Evolutionary conservation across 495 filamentous ascomycete genomes (phyloP), one percentile per base, ranked within the genome.

Genomic region (Parmelia sp.): DNA sequence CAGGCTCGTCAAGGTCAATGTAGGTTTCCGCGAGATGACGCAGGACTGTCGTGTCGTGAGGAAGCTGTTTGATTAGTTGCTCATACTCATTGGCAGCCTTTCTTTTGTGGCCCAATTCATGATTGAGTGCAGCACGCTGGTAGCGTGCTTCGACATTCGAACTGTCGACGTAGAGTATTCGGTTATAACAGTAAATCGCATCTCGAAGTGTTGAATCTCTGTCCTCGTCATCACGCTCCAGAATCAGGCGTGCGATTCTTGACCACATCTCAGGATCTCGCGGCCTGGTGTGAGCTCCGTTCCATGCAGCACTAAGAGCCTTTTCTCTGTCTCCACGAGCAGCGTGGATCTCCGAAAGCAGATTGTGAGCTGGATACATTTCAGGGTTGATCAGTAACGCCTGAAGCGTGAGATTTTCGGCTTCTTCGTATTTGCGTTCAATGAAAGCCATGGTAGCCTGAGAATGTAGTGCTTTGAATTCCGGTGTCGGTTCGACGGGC

Each of bases 351-450:
- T 90, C 84, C 0, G 89, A 87, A 15, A 94, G 73, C 36, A 93
- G 73, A 25, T 83, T 84, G 82, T 93, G 91, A 35, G 91, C 88
- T 27, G 83, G 79, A 66, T 88, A 88, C 62, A 91, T 90, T 72
- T 96, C 92, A 19, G 89, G 88, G 71, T 96, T 96, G 68, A 87
- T 81, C 63, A 89, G 83, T 60, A 96, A 86, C 15, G 91, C 88
- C 70, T 86, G 83, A 57, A 80, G 77, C 15, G 88, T 83, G 53
- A 83, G 77, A 3, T 84, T 76, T 37, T 84, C 78, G 15, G 90
- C 88, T 42, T 80, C 76, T 35, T 86, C 84, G 71, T 86, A 86
- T 53, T 88, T 79, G 15, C 81, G 79, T 60, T 83, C 79, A 65
- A 90, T 83, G 71, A 88, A 93, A 3, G 86, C 84, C 35, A 84